Evolutionary conservation across 208 protist genomes (phyloP).

Genomic region (Trichomonas vaginalis): DNA sequence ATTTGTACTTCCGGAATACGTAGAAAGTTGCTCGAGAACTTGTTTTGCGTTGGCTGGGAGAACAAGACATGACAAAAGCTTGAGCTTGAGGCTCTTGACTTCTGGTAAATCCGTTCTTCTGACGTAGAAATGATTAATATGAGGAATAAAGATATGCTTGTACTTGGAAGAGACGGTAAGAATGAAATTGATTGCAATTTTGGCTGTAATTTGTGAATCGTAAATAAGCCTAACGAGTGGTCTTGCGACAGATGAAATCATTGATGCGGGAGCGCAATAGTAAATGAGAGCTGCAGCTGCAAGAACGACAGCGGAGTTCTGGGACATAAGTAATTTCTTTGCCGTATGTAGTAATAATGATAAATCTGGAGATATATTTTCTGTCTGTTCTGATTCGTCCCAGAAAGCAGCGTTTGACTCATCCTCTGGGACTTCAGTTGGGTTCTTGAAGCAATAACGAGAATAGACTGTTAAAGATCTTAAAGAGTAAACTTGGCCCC

Average conservation of each 20-base stretch:
- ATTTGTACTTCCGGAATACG: not conserved
- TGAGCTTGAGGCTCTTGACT: not conserved
- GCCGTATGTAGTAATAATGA: not conserved
- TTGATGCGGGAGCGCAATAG: not conserved
- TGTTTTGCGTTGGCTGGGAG: not conserved
- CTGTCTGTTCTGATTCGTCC: not conserved
- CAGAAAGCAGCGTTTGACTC: not conserved
- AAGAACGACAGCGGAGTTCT: not conserved
- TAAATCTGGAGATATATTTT: not conserved
- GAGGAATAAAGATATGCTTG: not conserved
- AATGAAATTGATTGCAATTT: not conserved
- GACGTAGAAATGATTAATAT: not conserved
- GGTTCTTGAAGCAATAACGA: not conserved
- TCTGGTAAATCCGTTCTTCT: not conserved
- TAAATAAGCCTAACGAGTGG: not conserved
- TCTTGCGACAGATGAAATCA: not conserved
- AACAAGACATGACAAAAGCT: not conserved
- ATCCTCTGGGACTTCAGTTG: not conserved
- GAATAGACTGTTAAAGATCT: not conserved
- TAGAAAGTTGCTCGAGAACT: not conserved
- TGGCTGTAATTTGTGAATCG: not conserved
- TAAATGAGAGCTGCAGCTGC: not conserved
- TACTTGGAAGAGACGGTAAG: not conserved
- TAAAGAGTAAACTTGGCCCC: not conserved
- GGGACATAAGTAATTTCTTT: not conserved